Evolutionary conservation across 345 rosid genomes (phyloP), one percentile per base, ranked within the genome.

Genomic region (Acer negundo): DNA sequence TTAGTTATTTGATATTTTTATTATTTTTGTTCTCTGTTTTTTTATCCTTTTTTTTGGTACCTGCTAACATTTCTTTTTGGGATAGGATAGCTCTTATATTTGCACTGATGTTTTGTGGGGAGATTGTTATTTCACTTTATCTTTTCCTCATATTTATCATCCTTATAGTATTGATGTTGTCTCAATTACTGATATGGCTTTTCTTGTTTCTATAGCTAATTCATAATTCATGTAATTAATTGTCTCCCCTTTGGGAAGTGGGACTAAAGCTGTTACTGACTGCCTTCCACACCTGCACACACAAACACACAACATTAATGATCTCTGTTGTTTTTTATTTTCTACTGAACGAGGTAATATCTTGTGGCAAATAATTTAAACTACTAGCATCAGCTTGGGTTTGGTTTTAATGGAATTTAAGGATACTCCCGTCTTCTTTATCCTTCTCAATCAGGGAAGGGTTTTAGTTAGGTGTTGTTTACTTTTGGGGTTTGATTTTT

Each of bases 351-450:
- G 58, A 4, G 58, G 6, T 53, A 53, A 53, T 53, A 53, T 6
- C n/a, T n/a, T 22, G 2, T 59, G 62, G 22, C 20, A 58, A 19
- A 20, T 2, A 58, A 19, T 58, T 58, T 20, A 58, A 58, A 58
- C 20, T 51, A 15, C 56, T 13, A 51, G n/a, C n/a, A 51, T 13
- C 62, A 20, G n/a, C 62, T 58, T 58, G 63, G 26, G 26, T 59
- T 59, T 59, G 26, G 58, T 59, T 59, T 59, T 22, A 59, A 59
- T n/a, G 63, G 63, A 59, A 59, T 59, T 59, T 59, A 22, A 59
- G 63, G 22, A 59, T 59, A n/a, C 63, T 8, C 38, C 38, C n/a
- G 24, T 59, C 26, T 59, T 59, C 63, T 59, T 59, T 22, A 59
- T 59, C 63, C 24, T 20, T 58, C 62, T 58, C 62, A 58, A 58